A percentile compares a stretch with the other conserved stretches of the same genome.
phyloP scores from a whole-genome alignment of 1,284 basidiomycete genomes.

The Ustilago hordei region DNA sequence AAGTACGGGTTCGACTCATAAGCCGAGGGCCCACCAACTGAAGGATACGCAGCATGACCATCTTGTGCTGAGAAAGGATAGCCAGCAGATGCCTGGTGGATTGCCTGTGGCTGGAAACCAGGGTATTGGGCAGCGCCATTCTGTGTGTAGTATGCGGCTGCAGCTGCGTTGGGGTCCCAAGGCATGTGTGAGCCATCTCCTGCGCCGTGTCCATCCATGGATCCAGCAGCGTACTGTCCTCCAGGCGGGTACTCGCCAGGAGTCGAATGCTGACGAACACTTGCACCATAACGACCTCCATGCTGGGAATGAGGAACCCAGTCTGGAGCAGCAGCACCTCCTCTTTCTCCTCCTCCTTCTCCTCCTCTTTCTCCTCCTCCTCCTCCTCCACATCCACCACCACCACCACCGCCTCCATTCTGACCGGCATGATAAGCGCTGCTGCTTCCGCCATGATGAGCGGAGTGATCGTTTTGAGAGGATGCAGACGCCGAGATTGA shows the following conservation, averaged over 20 bases:
- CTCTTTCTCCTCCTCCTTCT: neutral
- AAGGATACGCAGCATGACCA: slow-evolving; percentile 11
- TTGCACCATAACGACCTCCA: slow-evolving; percentile 27
- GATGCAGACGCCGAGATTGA: slow-evolving; percentile 1
- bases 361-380: neutral
- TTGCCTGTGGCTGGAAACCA: slow-evolving; percentile 39
- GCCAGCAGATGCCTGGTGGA: slow-evolving; percentile 33
- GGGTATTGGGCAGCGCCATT: slow-evolving; percentile 18
- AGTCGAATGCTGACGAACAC: slow-evolving; percentile 43
- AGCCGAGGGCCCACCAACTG: slow-evolving; percentile 19
- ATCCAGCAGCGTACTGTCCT: slow-evolving; percentile 18
- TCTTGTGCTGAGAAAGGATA: slow-evolving; percentile 36
- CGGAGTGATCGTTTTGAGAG: slow-evolving; percentile 24
- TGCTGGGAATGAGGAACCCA: slow-evolving; percentile 21
- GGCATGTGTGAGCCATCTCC: slow-evolving; percentile 20
- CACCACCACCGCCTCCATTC: neutral
- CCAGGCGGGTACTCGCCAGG: slow-evolving; percentile 35
- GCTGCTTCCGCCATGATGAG: slow-evolving; percentile 19
- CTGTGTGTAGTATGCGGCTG: slow-evolving; percentile 27
- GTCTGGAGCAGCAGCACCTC: slow-evolving; percentile 13
- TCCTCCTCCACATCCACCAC: neutral
- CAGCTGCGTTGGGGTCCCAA: slow-evolving; percentile 38
- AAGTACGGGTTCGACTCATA: slow-evolving; percentile 57
- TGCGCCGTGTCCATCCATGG: slow-evolving; percentile 28
- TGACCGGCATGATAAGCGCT: slow-evolving; percentile 21